Evolutionary conservation across 257 asterid species (phyloP), one percentile per base, ranked within the genome.

Genomic region (Anisodus acutangulus): DNA sequence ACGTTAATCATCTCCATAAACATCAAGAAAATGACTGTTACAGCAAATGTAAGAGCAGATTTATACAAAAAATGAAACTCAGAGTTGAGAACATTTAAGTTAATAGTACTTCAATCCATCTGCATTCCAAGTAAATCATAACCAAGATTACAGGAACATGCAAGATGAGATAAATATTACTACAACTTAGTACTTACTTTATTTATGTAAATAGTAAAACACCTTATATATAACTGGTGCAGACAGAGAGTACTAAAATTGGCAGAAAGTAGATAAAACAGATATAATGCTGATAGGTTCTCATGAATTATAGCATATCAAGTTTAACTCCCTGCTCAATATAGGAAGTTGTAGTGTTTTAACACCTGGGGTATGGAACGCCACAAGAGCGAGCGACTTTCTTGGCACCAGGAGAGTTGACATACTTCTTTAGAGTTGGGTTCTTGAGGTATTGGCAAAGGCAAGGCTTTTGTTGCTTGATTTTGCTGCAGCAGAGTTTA

Each of bases 281-380:
- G 81, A 49, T 1, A 51, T 47, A 47, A 47, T 74, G 81, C 60
- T 6, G 12, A 74, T 22, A 74, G 19, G 17, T 49, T 74, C 6
- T 22, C 43, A 6, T 74, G 43, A 47, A 19, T 5, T 49, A 51
- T 72, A 72, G 58, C 2, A 31, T 43, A 12, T 51, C 62, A 22
- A 11, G 43, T 64, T 62, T 62, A 13, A 62, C 37, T 62, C 37
- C 68, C 68, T 8, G 2, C 6, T 31, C 35, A n/a, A 19, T 19
- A n/a, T 22, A 62, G 39, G 39, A 22, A 59, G 31, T 59, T 9
- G 35, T 22, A 9, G 15, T 74, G 10, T 68, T 83, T 81, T 31
- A 89, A 49, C 91, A 89, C 54, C 55, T 85, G 11, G 91, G 91
- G 58, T 83, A 8, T 4, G 88, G 62, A 67, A 85, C 85, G 26